Evolutionary conservation across 305 asterid species (phyloP), one percentile per base, ranked within the genome.

Genomic region (Solanum aculeatissimum): DNA sequence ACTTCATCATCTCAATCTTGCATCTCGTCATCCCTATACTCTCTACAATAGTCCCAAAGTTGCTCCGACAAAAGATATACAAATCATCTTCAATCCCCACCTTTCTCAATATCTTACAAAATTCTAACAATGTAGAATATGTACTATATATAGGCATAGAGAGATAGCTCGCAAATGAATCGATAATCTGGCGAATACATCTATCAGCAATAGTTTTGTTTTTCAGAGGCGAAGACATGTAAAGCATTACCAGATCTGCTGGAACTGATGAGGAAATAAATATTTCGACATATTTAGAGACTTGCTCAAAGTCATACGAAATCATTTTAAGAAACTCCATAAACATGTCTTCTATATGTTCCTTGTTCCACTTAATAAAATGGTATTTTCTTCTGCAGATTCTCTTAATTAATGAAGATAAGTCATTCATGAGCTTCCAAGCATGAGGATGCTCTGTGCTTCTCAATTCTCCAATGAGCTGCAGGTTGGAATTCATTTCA

Each of bases 1-100:
- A 27, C 42, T 74, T 47, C 10, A 15, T 25, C 0, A 9, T 47
- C 15, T 74, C 60, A 25, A 43, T 42, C 10, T 25, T 25, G 40
- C 62, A 75, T 2, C 43, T 75, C 4, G 62, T 42, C 1, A 15
- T 75, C 13, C 85, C 90, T 45, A 77, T 15, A 78, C 29, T 42
- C 70, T 86, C 91, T 57, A 89, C 57, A 85, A 94, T 89, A 10
- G 86, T 42, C 51, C 92, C 98, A 90, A 96, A 90, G 86, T 88
- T 91, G 89, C 91, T 89, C 80, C 97, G 91, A 85, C 98, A 92
- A 29, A 86, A 84, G 51, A 62, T 68, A 83, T 92, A 92, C 86
- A 93, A 77, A 3, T 84, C 82, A 42, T 71, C 80, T n/a, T n/a
- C 35, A 71, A 71, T 11, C 55, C 32, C 55, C 1, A 4, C 35